Conservation (phyloP, 208 protist species). For the Leishmania mexicana region DNA sequence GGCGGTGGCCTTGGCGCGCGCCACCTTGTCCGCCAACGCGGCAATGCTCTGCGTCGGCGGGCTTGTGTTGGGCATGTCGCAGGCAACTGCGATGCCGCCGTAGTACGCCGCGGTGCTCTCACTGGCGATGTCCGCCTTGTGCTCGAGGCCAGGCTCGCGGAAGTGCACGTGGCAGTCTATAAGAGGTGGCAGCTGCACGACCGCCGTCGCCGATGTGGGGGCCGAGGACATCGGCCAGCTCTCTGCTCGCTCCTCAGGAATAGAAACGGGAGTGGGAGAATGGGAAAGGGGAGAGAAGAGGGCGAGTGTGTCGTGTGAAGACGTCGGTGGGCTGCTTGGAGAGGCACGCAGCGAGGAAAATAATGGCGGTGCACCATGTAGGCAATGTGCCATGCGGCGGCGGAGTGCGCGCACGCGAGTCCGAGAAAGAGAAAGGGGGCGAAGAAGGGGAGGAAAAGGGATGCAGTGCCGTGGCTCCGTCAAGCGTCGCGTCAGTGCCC, state of each 20-base stretch:
- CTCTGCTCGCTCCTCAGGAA: neutral
- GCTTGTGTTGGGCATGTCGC: constrained; percentile 90
- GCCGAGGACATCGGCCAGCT: constrained; percentile 1
- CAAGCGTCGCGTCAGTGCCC: neutral
- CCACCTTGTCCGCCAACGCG: constrained; percentile 75
- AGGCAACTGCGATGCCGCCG: constrained; percentile 86
- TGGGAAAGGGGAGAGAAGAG: neutral
- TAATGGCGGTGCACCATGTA: too few relatives aligned
- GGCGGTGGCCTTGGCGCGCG: constrained; percentile 30
- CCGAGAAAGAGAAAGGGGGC: neutral
- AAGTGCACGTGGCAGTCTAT: constrained; percentile 96
- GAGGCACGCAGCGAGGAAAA: too few relatives aligned
- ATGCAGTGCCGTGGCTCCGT: neutral
- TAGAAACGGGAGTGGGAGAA: neutral
- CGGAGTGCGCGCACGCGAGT: neutral
- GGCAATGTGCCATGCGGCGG: neutral
- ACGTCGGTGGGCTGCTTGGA: neutral
- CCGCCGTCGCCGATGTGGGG: constrained; percentile 13
- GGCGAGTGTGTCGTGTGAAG: neutral
- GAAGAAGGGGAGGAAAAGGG: neutral
- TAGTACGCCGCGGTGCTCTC: constrained; percentile 90
- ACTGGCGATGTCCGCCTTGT: constrained; percentile 93
- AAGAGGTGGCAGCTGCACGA: constrained; percentile 70
- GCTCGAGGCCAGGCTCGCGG: constrained; percentile 91
- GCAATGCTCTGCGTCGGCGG: constrained; percentile 81